Percentiles rank a stretch among this genome's conserved stretches.
Conservation (phyloP, 176 grass and related monocot genomes). For the Zoysia pacifica region DNA sequence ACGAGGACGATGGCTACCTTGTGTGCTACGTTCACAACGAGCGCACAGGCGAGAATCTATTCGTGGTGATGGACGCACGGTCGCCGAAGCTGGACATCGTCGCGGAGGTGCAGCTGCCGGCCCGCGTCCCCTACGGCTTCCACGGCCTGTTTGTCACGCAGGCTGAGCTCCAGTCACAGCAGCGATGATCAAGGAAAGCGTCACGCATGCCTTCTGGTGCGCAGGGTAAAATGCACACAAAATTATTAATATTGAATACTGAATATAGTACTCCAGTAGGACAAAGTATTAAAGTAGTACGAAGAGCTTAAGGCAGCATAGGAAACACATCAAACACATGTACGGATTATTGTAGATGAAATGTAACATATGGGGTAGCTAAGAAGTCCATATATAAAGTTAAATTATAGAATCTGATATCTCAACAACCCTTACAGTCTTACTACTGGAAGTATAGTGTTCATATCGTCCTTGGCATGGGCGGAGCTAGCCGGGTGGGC, state of each 20-base stretch:
- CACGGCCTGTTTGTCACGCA: conserved; percentile 71
- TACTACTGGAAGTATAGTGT: too few species aligned
- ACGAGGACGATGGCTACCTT: conserved; percentile 83
- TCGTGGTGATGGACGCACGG: conserved; percentile 85
- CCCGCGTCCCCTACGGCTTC: conserved; percentile 84
- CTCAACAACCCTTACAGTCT: not conserved
- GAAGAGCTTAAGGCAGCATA: not conserved
- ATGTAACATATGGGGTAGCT: not conserved
- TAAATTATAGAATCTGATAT: not conserved
- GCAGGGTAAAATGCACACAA: not conserved
- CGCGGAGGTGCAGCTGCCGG: conserved; percentile 73
- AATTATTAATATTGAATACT: not conserved
- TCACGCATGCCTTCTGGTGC: not conserved
- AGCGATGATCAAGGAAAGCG: conserved; percentile 30
- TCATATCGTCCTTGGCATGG: too few species aligned
- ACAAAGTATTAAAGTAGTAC: not conserved
- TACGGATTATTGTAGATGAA: not conserved
- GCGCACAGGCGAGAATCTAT: conserved; percentile 50
- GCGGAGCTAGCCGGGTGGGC: too few species aligned
- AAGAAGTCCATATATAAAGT: not conserved
- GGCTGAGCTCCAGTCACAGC: conserved; percentile 69
- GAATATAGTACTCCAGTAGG: not conserved
- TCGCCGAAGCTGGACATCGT: conserved; percentile 65
- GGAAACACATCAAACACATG: not conserved
- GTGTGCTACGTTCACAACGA: conserved; percentile 93